A percentile compares a stretch with the other conserved stretches of the same genome.
Evolutionary conservation across 2,329 filamentous ascomycete genomes (phyloP).

Genomic region (Meredithiella fracta): DNA sequence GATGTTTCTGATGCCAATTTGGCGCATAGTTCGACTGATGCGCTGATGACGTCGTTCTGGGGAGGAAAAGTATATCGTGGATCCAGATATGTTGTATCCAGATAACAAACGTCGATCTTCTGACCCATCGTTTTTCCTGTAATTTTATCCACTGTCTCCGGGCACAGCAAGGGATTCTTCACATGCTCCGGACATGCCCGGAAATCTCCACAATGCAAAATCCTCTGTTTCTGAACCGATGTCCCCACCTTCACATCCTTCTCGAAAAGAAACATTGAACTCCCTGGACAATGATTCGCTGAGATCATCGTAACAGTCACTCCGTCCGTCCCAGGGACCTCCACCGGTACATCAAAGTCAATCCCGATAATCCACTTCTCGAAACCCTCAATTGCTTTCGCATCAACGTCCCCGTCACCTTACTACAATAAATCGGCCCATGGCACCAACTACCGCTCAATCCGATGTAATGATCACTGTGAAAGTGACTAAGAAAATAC

Average conservation of each 20-base stretch:
- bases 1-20: slow-evolving; percentile 48
- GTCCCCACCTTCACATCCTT: slow-evolving; percentile 49
- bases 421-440: slow-evolving; percentile 92
- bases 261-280: slow-evolving; percentile 83
- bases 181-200: slow-evolving; percentile 76
- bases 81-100: slow-evolving; percentile 93
- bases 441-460: slow-evolving; percentile 78
- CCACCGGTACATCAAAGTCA: slow-evolving; percentile 64
- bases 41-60: slow-evolving; percentile 71
- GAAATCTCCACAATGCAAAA: slow-evolving; percentile 93
- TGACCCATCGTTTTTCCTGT: slow-evolving; percentile 62
- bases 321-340: slow-evolving; percentile 67
- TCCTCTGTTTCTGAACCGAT: slow-evolving; percentile 50
- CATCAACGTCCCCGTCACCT: slow-evolving; percentile 78
- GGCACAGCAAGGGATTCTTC: slow-evolving; percentile 62
- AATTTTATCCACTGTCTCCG: slow-evolving; percentile 52
- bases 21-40: slow-evolving; percentile 79
- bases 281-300: slow-evolving; percentile 92
- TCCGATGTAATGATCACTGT: slow-evolving; percentile 93
- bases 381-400: slow-evolving; percentile 74
- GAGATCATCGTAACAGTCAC: slow-evolving; percentile 86
- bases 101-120: slow-evolving; percentile 85
- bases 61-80: slow-evolving; percentile 88
- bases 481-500: slow-evolving; percentile 95
- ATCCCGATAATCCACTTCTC: slow-evolving; percentile 71